These are phyloP conservation scores for Phytophthora vignae DNA, from an alignment of 352 stramenopile genomes.

Conservation along the genomic window DNA sequence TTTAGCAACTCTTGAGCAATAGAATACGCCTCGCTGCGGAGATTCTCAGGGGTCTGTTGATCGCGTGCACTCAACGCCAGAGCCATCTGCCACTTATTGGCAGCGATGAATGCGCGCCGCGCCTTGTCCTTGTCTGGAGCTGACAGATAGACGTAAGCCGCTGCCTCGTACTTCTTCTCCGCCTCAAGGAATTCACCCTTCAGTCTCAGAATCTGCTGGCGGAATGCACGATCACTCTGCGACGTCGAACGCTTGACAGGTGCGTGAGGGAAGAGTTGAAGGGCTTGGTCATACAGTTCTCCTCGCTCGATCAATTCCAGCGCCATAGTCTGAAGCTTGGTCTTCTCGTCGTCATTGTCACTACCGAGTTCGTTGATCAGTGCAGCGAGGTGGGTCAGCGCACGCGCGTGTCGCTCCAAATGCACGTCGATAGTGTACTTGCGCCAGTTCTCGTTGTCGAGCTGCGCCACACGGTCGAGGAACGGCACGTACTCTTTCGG, in stretches of 20 bases:
- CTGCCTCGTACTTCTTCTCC: slow-evolving; percentile 52
- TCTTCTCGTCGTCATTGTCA: slow-evolving; percentile 37
- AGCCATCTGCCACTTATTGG: slow-evolving; percentile 68
- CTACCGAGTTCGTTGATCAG: slow-evolving; percentile 28
- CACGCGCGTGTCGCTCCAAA: slow-evolving; percentile 50
- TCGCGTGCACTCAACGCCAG: slow-evolving; percentile 50
- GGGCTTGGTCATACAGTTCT: slow-evolving; percentile 59
- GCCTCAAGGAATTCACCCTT: slow-evolving; percentile 59
- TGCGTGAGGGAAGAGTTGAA: slow-evolving; percentile 46
- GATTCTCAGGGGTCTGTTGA: slow-evolving; percentile 31
- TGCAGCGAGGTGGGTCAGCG: slow-evolving; percentile 55
- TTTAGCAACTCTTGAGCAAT: slow-evolving; percentile 63
- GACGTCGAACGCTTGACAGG: slow-evolving; percentile 10
- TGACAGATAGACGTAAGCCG: slow-evolving; percentile 73
- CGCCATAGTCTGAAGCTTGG: slow-evolving; percentile 29
- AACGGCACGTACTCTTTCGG: slow-evolving; percentile 78
- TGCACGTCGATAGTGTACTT: slow-evolving; percentile 73
- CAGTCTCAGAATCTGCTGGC: slow-evolving; percentile 48
- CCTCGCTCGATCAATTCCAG: slow-evolving; percentile 54
- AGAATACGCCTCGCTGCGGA: slow-evolving; percentile 56
- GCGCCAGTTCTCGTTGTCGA: slow-evolving; percentile 44
- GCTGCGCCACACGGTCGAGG: slow-evolving; percentile 55
- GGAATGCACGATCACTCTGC: slow-evolving; percentile 36
- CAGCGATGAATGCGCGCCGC: slow-evolving; percentile 62
- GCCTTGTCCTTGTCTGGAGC: slow-evolving; percentile 49